Conservation (phyloP, 495 filamentous ascomycete species). For the Immersiella caudata region DNA sequence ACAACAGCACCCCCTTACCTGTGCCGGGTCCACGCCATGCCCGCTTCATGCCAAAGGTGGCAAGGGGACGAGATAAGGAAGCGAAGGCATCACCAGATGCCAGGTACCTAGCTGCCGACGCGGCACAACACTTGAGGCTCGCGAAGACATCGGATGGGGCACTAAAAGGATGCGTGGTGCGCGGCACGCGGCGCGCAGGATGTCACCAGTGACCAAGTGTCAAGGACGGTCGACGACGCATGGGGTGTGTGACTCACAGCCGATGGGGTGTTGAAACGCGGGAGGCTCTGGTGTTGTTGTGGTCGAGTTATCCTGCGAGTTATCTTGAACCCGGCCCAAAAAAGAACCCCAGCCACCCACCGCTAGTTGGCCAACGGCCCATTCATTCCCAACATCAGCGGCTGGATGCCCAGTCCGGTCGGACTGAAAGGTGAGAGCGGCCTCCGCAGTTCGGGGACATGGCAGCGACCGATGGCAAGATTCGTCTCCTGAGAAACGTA, state of each 20-base stretch:
- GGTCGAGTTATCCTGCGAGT: neutral
- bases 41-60: neutral
- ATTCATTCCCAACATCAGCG: neutral
- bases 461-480: neutral
- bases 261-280: slow-evolving; percentile 13
- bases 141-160: slow-evolving; percentile 16
- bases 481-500: neutral
- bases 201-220: neutral
- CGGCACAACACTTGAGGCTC: slow-evolving; percentile 8
- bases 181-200: slow-evolving; percentile 4
- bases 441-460: slow-evolving; percentile 3
- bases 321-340: neutral
- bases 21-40: neutral
- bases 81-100: slow-evolving; percentile 4
- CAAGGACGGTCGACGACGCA: neutral
- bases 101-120: slow-evolving; percentile 4
- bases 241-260: slow-evolving; percentile 15
- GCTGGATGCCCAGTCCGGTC: neutral
- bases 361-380: neutral
- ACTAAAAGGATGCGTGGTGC: slow-evolving; percentile 1
- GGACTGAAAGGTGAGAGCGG: neutral
- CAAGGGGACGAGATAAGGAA: slow-evolving; percentile 8
- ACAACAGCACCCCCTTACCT: neutral
- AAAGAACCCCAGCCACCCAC: slow-evolving; percentile 2
- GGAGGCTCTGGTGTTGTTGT: slow-evolving; percentile 9